Base-by-base conservation (phyloP, 1,284 basidiomycete genomes). In the Puccinia novopanici region DNA sequence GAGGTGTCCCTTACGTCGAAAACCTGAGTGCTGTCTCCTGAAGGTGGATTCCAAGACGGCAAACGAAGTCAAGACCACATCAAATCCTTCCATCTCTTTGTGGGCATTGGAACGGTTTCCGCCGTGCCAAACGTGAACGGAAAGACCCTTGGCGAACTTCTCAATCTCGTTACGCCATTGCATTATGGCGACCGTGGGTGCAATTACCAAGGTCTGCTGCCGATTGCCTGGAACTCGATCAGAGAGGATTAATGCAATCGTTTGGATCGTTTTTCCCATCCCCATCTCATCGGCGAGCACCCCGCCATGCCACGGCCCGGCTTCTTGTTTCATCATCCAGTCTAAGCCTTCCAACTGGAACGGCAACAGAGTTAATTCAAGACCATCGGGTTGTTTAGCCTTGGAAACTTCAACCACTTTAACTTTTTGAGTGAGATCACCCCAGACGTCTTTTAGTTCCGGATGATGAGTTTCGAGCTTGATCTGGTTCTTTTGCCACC, bases 131-230 rank as follows among this genome's bases (percentile, higher is more conserved):
- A 99, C 89, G 59, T 92, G 90, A 40, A 96, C 92, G 81, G 86
- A 87, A 82, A 88, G 84, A 48, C 85, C 84, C 37, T 84, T 82
- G 19, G 87, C 87, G 81, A 86, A 87, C 84, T 86, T 86, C 74
- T 91, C 90, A 80, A 99, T 94, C 86, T 99, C 97, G 85, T 96
- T 94, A 83, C 91, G 90, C 97, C 97, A 99, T 87, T 99, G 96
- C 91, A 99, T 95, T 82, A 99, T 91, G 34, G 97, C 97, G 70
- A 98, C 96, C 2, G 95, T 97, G 24, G 79, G 79, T 27, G 79
- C 79, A 40, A 80, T 74, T 22, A 80, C 79, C 13, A 80, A 50
- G 15, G 79, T 80, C 65, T 80, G 79, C 59, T 80, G 74, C 1
- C 71, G 59, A 75, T 74, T 59, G 8, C 72, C 79, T 13, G 79